Percentiles rank a stretch among this genome's conserved stretches.
Evolutionary conservation across 1,284 basidiomycete species (phyloP).

Genomic region (Melampsora abietis-canadensis): DNA sequence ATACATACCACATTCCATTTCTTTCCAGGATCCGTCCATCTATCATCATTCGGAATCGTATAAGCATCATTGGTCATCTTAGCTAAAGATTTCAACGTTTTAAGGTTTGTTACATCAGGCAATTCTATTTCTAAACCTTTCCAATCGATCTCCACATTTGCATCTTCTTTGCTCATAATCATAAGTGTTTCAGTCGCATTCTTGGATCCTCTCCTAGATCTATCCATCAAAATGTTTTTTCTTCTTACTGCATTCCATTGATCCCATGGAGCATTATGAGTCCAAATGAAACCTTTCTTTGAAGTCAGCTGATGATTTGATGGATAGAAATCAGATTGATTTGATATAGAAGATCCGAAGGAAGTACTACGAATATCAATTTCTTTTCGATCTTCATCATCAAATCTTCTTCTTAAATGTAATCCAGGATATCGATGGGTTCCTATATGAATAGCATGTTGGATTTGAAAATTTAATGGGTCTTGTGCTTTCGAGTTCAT

Average conservation of each 20-base stretch:
- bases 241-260: constrained; percentile 30
- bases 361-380: constrained; percentile 30
- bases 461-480: constrained; percentile 42
- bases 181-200: neutral
- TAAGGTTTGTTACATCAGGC: constrained; percentile 69
- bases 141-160: constrained; percentile 14
- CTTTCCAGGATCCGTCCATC: constrained; percentile 72
- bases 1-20: constrained; percentile 65
- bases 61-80: constrained; percentile 96
- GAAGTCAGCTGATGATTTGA: constrained; percentile 13
- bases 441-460: constrained; percentile 46
- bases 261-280: constrained; percentile 44
- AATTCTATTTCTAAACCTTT: constrained; percentile 10
- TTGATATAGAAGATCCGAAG: constrained; percentile 12
- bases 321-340: constrained; percentile 26
- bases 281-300: constrained; percentile 40
- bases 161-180: neutral
- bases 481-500: neutral
- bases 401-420: constrained; percentile 44
- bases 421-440: constrained; percentile 32
- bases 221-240: constrained; percentile 19
- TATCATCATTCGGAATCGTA: constrained; percentile 53
- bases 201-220: constrained; percentile 5
- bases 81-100: constrained; percentile 75
- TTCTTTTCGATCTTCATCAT: constrained; percentile 37